Base-by-base conservation (phyloP, 176 grass and related monocot genomes). In the Avena sativa region DNA sequence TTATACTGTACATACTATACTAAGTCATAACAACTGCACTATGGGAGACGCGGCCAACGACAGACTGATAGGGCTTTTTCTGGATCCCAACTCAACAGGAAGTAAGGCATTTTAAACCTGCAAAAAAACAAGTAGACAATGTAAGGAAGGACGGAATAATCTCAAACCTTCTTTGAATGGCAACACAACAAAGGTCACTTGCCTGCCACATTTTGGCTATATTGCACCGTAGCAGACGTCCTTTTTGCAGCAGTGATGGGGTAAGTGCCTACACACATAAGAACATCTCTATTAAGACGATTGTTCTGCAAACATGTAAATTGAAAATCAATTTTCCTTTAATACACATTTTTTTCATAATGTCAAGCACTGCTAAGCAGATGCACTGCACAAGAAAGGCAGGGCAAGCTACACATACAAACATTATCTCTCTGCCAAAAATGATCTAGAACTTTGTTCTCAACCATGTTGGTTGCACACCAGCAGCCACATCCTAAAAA, bases 111-210 rank as follows among this genome's bases (percentile, higher is more conserved):
- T 55, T 17, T 55, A 6, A 55, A 20, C 55, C 55, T 57, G 55
- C 55, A 8, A 20, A 57, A 57, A 57, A 17, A 16, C 52, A 17
- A 56, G 52, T 6, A 56, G 6, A 57, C 55, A 57, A 95, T 93
- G 90, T 90, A 91, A 89, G 89, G 79, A 68, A 72, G 83, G 93
- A 87, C 91, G 75, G 90, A 89, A 23, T 57, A 57, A 57, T 57
- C 16, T 57, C 55, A 57, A 57, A 8, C 55, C 55, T 57, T 57
- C 55, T 57, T 57, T 57, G 16, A 20, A 20, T 19, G 55, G 2
- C 16, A 57, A 55, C 14, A 55, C 52, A 55, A 6, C 52, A 7
- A 57, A 8, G 17, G 6, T 8, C 17, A 57, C 58, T 61, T 61
- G 58, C 58, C 58, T 61, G 20, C 9, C n/a, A 23, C 58, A 61